Evolutionary conservation across 1,284 basidiomycete genomes (phyloP), one percentile per base, ranked within the genome.

Genomic region (Chiua sp.): DNA sequence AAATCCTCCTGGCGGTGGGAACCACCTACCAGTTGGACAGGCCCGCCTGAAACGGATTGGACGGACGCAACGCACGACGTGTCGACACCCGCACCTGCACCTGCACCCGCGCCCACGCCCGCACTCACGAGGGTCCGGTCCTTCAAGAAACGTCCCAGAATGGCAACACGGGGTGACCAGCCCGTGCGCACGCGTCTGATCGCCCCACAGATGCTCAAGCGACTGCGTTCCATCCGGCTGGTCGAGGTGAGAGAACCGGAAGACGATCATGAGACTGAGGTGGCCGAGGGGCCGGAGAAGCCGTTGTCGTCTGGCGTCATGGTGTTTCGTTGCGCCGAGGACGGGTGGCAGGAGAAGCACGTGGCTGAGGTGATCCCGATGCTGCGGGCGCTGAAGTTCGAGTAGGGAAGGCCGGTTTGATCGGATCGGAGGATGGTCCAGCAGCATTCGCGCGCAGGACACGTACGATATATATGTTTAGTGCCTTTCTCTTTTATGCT

Each of bases 361-460:
- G 26, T 72, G 55, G 49, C 32, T 3, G 74, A 76, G 22, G 64
- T 75, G 23, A 72, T 76, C 11, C 72, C 71, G 23, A 59, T 57
- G 44, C 26, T 73, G 33, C 72, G 72, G 57, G 56, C 59, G 22
- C 66, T 73, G 44, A 74, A 47, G 54, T n/a, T 44, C 15, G 63
- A 56, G 56, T 67, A 65, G 51, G 30, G 48, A 20, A 23, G 42
- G 49, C 7, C n/a, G 32, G 48, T 37, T 22, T 18, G 18, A 15
- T 28, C 10, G 33, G 20, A 18, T 44, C n/a, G 18, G 20, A n/a
- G 42, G 47, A 57, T 28, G 28, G 44, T 48, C 23, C 20, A 37
- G 37, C 22, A 23, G 51, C 8, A 22, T 22, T 63, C 44, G 30
- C 35, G 33, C 15, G 13, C 23, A 6, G n/a, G 42, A 11, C 18